Base-by-base conservation (phyloP, 345 rosid species). In the Boechera stricta region DNA sequence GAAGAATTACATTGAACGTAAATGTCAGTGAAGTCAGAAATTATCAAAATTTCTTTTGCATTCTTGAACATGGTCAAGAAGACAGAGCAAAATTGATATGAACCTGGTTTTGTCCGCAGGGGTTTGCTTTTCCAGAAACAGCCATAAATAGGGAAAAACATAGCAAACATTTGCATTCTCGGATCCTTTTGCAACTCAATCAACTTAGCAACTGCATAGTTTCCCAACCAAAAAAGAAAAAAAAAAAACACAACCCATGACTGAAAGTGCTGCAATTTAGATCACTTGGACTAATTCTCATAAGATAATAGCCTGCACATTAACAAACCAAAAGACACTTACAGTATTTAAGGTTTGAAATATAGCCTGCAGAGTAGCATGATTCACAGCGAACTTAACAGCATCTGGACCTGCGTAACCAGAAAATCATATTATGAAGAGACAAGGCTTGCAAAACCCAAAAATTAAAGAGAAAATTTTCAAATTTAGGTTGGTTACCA, bases 281-380 rank as follows among this genome's bases (percentile, higher is more conserved):
- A 48, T 15, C 7, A 60, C 64, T 53, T 31, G 29, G 33, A 42
- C 15, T 41, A 56, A 26, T 53, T 62, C 12, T 69, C 48, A 24
- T n/a, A 51, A 33, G 57, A 18, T 39, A 53, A 54, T 39, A 51
- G 10, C 52, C 9, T 10, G 49, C 58, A 47, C 47, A 56, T 45
- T 10, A 64, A 18, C 28, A 68, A 71, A 76, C 39, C 67, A 47
- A 74, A 62, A 77, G 28, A 58, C 77, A 81, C 96, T 85, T 81
- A 91, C 98, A 13, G 74, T 80, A 74, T 89, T 91, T 68, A 90
- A 82, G 53, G 97, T 91, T 75, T 90, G 82, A 82, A 94, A 91
- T 59, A 91, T 90, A 58, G 91, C 94, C 80, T 90, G 87, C 24
- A 87, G 58, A 73, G 82, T 84, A 58, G 96, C 92, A 81, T 94